phyloP scores from a whole-genome alignment of 2,329 filamentous ascomycete species.

The Ceratocystiopsis brevicomis region DNA sequence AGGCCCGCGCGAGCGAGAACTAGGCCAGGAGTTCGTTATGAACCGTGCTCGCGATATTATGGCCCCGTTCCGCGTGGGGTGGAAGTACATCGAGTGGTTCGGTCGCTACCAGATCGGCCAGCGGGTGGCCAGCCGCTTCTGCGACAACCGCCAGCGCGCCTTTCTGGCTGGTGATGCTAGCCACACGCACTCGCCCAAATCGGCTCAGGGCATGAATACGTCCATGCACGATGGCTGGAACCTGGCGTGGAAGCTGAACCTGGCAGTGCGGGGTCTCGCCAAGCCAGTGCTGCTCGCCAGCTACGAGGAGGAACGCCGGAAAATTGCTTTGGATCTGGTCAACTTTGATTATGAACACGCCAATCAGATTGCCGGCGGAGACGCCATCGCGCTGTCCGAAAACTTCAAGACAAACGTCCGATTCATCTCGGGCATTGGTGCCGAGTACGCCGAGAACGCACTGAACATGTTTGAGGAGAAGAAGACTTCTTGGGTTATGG shows the following conservation, averaged over 20 bases:
- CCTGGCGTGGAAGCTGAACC: constrained; percentile 40
- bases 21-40: constrained; percentile 46
- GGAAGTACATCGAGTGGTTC: constrained; percentile 50
- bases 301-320: constrained; percentile 44
- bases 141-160: constrained; percentile 37
- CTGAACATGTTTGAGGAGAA: constrained; percentile 21
- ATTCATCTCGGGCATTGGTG: constrained; percentile 49
- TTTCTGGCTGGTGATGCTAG: constrained; percentile 47
- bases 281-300: constrained; percentile 35
- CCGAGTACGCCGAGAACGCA: constrained; percentile 33
- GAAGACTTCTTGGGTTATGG: constrained; percentile 14
- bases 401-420: constrained; percentile 49
- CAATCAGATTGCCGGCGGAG: constrained; percentile 32
- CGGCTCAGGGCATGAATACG: constrained; percentile 44
- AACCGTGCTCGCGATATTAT: constrained; percentile 38
- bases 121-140: constrained; percentile 51
- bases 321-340: constrained; percentile 39
- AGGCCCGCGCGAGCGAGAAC: constrained; percentile 15
- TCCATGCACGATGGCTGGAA: constrained; percentile 44
- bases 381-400: constrained; percentile 36
- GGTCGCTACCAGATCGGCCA: constrained; percentile 54
- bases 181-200: constrained; percentile 48
- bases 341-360: constrained; percentile 32
- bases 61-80: constrained; percentile 35
- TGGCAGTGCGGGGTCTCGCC: constrained; percentile 35